A percentile compares a stretch with the other conserved stretches of the same genome.
These are phyloP conservation scores for Syzygium aqueum DNA, from an alignment of 345 rosid genomes.

Conservation along the genomic window DNA sequence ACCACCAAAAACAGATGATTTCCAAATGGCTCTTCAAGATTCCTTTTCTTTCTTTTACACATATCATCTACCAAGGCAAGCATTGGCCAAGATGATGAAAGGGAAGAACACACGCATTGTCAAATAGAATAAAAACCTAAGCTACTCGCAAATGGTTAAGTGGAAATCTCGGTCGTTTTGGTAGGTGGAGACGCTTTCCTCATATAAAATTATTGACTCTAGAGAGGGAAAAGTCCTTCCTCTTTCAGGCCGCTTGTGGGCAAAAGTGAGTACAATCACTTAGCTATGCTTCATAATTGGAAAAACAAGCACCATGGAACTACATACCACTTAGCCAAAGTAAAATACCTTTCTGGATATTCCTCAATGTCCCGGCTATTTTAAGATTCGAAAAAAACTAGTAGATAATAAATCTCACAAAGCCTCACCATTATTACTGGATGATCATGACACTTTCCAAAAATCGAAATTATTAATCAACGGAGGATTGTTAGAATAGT, in stretches of 20 bases:
- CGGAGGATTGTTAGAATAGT: neutral
- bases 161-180: neutral
- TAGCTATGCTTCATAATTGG: neutral
- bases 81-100: neutral
- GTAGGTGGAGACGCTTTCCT: neutral
- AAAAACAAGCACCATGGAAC: neutral
- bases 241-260: neutral
- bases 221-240: neutral
- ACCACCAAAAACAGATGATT: neutral
- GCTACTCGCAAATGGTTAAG: neutral
- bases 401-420: neutral
- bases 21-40: neutral
- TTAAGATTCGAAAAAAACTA: neutral
- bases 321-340: neutral
- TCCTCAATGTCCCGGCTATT: neutral
- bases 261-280: neutral
- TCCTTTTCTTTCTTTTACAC: neutral
- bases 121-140: neutral
- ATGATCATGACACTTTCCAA: neutral
- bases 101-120: neutral
- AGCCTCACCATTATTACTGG: neutral
- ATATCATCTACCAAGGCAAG: neutral
- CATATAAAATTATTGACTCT: neutral
- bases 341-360: neutral
- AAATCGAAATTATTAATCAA: neutral